Percentiles rank a stretch among this genome's conserved stretches.
phyloP scores from a whole-genome alignment of 768 basidiomycete genomes.

The Neoboletus magnificus region DNA sequence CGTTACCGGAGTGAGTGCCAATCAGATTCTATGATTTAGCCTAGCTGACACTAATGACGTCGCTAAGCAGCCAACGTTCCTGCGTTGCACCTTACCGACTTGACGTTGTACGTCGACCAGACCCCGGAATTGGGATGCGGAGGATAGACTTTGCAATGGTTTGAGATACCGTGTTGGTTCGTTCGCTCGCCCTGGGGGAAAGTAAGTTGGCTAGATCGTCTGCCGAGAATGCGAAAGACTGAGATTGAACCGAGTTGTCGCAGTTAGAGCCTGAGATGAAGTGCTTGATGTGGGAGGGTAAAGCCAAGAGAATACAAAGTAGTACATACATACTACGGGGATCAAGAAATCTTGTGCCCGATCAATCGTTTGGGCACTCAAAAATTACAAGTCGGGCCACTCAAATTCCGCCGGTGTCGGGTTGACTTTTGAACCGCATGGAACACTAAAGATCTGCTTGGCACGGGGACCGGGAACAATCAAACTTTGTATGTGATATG shows the following conservation, averaged over 20 bases:
- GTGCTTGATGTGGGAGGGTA: not conserved
- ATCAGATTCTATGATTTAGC: not conserved
- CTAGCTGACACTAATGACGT: not conserved
- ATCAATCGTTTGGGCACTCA: not conserved
- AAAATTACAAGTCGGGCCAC: not conserved
- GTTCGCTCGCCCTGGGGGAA: not conserved
- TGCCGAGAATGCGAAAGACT: not conserved
- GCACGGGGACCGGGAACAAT: not conserved
- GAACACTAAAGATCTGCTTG: not conserved
- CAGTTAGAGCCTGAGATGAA: not conserved
- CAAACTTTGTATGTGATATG: not conserved
- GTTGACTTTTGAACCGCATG: not conserved
- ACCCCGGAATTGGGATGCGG: not conserved
- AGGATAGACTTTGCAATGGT: not conserved
- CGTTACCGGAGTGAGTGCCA: too few species aligned
- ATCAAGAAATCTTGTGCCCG: not conserved
- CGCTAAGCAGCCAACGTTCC: not conserved
- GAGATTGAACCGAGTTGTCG: not conserved
- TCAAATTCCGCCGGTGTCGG: not conserved
- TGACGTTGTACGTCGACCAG: not conserved
- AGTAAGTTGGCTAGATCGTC: not conserved
- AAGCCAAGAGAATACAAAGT: not conserved
- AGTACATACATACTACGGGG: not conserved
- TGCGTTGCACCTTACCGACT: not conserved
- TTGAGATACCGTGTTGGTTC: not conserved